phyloP scores from a whole-genome alignment of 192 early-diverging fungal species.

The Backusella macrospora region DNA sequence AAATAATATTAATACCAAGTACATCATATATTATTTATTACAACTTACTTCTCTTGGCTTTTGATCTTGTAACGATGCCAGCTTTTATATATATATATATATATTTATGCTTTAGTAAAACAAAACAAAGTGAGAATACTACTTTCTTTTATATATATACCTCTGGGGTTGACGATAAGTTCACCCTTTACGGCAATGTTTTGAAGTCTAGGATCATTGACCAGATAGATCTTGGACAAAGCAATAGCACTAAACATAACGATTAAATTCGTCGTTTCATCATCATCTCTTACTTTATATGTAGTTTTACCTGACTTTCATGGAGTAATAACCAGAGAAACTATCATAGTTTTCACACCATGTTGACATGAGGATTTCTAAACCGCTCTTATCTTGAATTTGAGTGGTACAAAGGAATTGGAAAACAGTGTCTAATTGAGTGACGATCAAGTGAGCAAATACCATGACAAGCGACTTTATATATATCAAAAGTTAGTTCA shows the following conservation, averaged over 20 bases:
- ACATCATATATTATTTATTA: neutral
- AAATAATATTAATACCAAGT: slow-evolving; percentile 5
- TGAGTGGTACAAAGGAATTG: slow-evolving; percentile 66
- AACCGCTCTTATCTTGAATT: slow-evolving; percentile 66
- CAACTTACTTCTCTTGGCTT: slow-evolving; percentile 45
- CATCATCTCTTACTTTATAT: neutral
- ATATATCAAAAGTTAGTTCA: neutral
- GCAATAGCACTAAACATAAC: slow-evolving; percentile 64
- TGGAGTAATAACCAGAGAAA: slow-evolving; percentile 80
- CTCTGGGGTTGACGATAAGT: slow-evolving; percentile 59
- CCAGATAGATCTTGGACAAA: slow-evolving; percentile 70
- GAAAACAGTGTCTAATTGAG: slow-evolving; percentile 69
- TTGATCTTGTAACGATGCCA: slow-evolving; percentile 64
- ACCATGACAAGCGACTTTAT: slow-evolving; percentile 77
- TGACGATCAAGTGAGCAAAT: slow-evolving; percentile 82
- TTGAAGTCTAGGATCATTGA: slow-evolving; percentile 67
- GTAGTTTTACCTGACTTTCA: slow-evolving; percentile 75
- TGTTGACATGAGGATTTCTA: slow-evolving; percentile 72
- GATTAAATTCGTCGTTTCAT: neutral
- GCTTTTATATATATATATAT: slow-evolving; percentile 6
- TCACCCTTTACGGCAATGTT: slow-evolving; percentile 81
- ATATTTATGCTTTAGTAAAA: neutral
- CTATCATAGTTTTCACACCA: slow-evolving; percentile 88
- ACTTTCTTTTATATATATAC: neutral
- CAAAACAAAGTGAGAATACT: neutral